phyloP scores from a whole-genome alignment of 2,329 filamentous ascomycete species.

The Colletotrichum tamarilloi region DNA sequence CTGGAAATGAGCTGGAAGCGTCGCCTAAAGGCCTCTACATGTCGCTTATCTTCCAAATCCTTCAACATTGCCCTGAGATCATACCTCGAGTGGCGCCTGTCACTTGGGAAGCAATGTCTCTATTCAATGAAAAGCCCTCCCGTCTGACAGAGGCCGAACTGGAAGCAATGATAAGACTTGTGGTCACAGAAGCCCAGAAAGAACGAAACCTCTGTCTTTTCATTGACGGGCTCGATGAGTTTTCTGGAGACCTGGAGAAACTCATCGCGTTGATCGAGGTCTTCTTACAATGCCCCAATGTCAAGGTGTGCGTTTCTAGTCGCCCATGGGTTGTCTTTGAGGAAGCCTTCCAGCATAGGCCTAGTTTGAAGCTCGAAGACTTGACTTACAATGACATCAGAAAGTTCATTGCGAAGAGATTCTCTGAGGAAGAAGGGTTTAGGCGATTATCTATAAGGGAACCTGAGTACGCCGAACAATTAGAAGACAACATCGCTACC shows the following conservation, averaged over 20 bases:
- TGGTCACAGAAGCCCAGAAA: background rate
- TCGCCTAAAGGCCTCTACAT: background rate
- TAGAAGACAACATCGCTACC: constrained; percentile 17
- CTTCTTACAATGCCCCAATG: constrained; percentile 2
- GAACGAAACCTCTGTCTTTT: constrained; percentile 36
- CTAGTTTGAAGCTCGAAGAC: constrained; percentile 33
- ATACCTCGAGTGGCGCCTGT: background rate
- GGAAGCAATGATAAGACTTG: background rate
- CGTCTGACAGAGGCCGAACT: background rate
- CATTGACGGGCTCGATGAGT: constrained; percentile 43
- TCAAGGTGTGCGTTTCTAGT: constrained; percentile 47
- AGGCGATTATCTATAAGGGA: background rate
- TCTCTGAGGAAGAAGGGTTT: background rate
- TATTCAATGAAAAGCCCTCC: background rate
- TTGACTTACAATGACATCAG: constrained; percentile 36
- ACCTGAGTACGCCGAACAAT: background rate
- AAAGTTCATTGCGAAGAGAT: constrained; percentile 11
- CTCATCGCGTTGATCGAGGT: constrained; percentile 19
- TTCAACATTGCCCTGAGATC: background rate
- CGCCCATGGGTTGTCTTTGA: constrained; percentile 41
- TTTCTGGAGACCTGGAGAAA: constrained; percentile 22
- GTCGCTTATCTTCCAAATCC: background rate
- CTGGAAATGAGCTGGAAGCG: background rate
- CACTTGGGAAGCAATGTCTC: background rate
- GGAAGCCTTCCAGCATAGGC: constrained; percentile 22